These are phyloP conservation scores for Helotiales sp. DNA, from an alignment of 2,329 filamentous ascomycete genomes.

Conservation along the genomic window DNA sequence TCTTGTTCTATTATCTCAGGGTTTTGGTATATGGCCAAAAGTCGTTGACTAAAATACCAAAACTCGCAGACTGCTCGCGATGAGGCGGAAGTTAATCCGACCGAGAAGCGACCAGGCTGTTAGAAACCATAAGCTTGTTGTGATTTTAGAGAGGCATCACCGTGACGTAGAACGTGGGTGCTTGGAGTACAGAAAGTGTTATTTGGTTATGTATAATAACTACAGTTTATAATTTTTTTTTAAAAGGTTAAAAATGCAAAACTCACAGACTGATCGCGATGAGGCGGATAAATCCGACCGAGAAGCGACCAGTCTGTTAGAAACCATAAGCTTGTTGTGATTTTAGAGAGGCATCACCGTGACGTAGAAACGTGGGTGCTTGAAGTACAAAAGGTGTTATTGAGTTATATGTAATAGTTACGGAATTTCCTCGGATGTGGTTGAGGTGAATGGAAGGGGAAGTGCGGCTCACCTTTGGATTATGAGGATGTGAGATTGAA, in stretches of 20 bases:
- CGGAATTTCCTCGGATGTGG: neutral
- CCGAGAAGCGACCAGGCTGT: neutral
- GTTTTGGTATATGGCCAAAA: no score
- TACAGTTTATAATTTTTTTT: no score
- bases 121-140: neutral
- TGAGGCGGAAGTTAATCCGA: neutral
- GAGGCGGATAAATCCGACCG: neutral
- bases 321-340: neutral
- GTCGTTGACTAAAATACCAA: neutral
- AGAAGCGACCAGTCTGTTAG: neutral
- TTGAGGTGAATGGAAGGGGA: neutral
- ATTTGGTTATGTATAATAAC: neutral
- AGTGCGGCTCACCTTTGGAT: neutral
- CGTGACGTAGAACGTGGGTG: neutral
- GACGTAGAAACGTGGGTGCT: neutral
- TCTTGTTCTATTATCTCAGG: no score
- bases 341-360: neutral
- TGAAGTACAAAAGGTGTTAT: neutral
- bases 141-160: neutral
- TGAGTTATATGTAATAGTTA: neutral
- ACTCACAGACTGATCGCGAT: neutral
- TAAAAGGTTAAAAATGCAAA: no score
- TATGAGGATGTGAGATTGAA: no score
- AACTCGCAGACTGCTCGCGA: neutral
- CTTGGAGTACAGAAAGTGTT: neutral